These are phyloP conservation scores for Paramyrothecium sp. DNA, from an alignment of 2,329 filamentous ascomycete species.

Conservation along the genomic window DNA sequence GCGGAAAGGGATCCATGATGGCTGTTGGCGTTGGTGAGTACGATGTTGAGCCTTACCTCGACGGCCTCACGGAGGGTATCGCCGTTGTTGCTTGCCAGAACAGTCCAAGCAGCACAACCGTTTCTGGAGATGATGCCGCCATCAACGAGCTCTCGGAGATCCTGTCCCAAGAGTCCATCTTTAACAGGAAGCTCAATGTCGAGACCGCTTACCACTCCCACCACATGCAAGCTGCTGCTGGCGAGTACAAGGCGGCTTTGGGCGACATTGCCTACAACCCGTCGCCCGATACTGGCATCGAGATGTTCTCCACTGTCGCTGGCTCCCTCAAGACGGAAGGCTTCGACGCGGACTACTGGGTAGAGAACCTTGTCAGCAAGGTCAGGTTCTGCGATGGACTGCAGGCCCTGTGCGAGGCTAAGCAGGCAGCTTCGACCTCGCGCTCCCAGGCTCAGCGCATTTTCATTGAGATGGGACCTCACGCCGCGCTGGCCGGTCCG, in stretches of 20 bases:
- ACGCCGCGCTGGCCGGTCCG: constrained; percentile 10
- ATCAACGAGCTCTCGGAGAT: constrained; percentile 19
- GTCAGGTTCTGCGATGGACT: constrained; percentile 5
- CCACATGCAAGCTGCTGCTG: constrained; percentile 20
- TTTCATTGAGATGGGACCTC: constrained; percentile 17
- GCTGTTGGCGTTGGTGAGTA: constrained; percentile 16
- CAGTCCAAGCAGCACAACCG: constrained; percentile 28
- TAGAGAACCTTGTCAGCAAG: constrained; percentile 5
- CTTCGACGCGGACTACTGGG: constrained; percentile 12
- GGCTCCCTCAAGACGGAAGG: constrained; percentile 2
- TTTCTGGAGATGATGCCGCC: constrained; percentile 26
- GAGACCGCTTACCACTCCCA: constrained; percentile 26
- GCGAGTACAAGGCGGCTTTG: constrained; percentile 14
- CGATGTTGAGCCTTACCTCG: constrained; percentile 1
- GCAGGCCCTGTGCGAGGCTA: constrained; percentile 2
- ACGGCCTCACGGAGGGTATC: background rate
- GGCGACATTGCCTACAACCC: background rate
- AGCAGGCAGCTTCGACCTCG: background rate
- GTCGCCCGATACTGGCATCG: constrained; percentile 1
- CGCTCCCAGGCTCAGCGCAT: background rate
- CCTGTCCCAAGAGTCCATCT: constrained; percentile 21
- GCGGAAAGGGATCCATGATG: constrained; percentile 17
- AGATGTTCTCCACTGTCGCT: constrained; percentile 13
- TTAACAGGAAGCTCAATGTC: constrained; percentile 21
- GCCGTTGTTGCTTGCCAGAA: constrained; percentile 27